Evolutionary conservation across 2,329 filamentous ascomycete genomes (phyloP).

Genomic region (Ceratocystis colombiana): DNA sequence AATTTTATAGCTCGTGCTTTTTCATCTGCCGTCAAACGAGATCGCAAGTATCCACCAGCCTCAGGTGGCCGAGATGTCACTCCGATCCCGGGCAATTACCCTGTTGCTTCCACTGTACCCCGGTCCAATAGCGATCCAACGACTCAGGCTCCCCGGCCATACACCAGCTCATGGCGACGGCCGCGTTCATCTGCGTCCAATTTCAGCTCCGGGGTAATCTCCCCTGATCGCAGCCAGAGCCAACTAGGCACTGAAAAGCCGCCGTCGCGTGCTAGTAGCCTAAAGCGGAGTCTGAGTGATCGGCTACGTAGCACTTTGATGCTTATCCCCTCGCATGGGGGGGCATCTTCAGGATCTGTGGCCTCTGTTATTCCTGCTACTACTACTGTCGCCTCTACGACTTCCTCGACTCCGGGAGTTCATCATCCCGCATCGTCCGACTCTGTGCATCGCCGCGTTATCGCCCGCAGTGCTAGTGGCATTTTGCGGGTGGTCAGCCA

Average conservation of each 20-base stretch:
- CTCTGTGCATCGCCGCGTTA: conserved; percentile 45
- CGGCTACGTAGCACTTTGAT: conserved; percentile 51
- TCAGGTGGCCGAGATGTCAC: conserved; percentile 24
- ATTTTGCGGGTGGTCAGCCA: conserved; percentile 50
- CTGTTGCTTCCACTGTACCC: conserved; percentile 3
- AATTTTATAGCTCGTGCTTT: conserved; percentile 23
- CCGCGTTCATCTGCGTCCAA: conserved; percentile 32
- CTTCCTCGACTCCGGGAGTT: background rate
- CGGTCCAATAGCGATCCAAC: conserved; percentile 23
- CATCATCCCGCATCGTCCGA: conserved; percentile 26
- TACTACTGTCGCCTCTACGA: conserved; percentile 25
- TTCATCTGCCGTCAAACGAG: conserved; percentile 18
- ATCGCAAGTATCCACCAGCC: conserved; percentile 23
- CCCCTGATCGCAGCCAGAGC: conserved; percentile 16
- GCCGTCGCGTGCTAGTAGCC: conserved; percentile 37
- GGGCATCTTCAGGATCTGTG: conserved; percentile 31
- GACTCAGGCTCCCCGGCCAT: conserved; percentile 13
- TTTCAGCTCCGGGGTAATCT: conserved; percentile 27
- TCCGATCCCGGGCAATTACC: conserved; percentile 18
- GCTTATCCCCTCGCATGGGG: conserved; percentile 44
- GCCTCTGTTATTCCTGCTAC: conserved; percentile 29
- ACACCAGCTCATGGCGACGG: conserved; percentile 18
- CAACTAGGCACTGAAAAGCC: conserved; percentile 16
- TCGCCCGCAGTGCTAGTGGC: conserved; percentile 49
- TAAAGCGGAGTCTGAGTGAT: conserved; percentile 41